Conservation (phyloP, 805 yeast species). For the Metschnikowia picachoensis region DNA sequence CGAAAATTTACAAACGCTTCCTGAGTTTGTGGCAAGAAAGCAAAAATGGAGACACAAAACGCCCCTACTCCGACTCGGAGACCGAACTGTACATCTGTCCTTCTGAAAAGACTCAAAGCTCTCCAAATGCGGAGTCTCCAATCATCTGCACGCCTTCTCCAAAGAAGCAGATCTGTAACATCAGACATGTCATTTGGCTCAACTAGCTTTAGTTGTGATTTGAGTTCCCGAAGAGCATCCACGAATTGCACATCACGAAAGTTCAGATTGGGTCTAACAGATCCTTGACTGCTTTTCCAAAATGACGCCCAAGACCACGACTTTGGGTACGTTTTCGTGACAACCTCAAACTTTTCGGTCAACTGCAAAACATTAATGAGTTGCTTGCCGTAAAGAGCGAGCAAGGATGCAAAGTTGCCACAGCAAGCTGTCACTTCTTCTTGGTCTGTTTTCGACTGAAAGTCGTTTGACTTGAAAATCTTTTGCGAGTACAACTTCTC, state of each 20-base stretch:
- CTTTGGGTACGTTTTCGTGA: slow-evolving; percentile 19
- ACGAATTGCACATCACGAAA: slow-evolving; percentile 15
- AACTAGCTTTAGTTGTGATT: slow-evolving; percentile 10
- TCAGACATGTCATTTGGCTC: background rate
- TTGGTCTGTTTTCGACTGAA: slow-evolving; percentile 51
- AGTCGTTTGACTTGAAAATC: slow-evolving; percentile 38
- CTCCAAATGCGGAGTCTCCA: slow-evolving; percentile 41
- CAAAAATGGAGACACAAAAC: slow-evolving; percentile 58
- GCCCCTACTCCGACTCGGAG: slow-evolving; percentile 78
- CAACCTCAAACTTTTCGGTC: slow-evolving; percentile 38
- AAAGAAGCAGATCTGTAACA: background rate
- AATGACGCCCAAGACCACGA: slow-evolving; percentile 53
- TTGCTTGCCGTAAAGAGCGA: slow-evolving; percentile 61
- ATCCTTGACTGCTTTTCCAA: slow-evolving; percentile 34
- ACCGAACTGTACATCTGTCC: slow-evolving; percentile 74
- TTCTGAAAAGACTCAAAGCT: slow-evolving; percentile 46
- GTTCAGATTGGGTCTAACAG: background rate
- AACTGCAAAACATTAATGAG: slow-evolving; percentile 44
- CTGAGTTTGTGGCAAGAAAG: slow-evolving; percentile 57
- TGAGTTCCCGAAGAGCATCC: slow-evolving; percentile 19
- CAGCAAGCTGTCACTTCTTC: slow-evolving; percentile 84
- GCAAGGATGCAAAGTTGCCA: slow-evolving; percentile 68
- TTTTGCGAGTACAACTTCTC: slow-evolving; percentile 54
- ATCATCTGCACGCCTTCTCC: slow-evolving; percentile 3
- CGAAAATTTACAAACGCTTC: slow-evolving; percentile 59